Conservation (phyloP, 352 stramenopile species). For the Lagenidium giganteum region DNA sequence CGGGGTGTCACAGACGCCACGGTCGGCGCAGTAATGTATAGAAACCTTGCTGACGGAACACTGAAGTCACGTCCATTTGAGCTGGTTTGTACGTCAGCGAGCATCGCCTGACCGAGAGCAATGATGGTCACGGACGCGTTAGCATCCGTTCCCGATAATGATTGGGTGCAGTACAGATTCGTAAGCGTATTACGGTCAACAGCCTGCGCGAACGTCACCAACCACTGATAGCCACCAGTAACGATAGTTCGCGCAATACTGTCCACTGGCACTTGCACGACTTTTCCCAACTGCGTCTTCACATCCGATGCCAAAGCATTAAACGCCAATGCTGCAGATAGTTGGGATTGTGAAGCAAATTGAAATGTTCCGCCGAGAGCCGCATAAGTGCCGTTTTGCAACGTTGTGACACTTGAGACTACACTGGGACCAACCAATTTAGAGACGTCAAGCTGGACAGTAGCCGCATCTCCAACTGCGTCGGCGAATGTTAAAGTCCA, state of each 20-base stretch:
- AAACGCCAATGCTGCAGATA: slow-evolving; percentile 1
- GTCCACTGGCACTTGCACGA: slow-evolving; percentile 6
- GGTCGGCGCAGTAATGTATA: slow-evolving; percentile 32
- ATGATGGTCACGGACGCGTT: slow-evolving; percentile 9
- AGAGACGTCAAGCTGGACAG: slow-evolving; percentile 13
- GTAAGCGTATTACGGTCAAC: slow-evolving; percentile 3
- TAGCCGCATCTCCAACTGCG: slow-evolving; percentile 13
- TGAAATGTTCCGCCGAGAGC: slow-evolving; percentile 19
- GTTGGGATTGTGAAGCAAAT: slow-evolving; percentile 4
- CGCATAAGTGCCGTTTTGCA: slow-evolving; percentile 25
- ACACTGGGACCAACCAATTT: slow-evolving; percentile 19
- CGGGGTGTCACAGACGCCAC: slow-evolving; percentile 29
- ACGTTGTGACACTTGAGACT: slow-evolving; percentile 5
- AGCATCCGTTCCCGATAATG: slow-evolving; percentile 17
- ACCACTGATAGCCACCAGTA: slow-evolving; percentile 11
- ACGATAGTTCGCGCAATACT: background rate
- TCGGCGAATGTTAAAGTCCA: slow-evolving; percentile 13
- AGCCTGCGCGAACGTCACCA: slow-evolving; percentile 14
- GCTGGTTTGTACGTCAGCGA: slow-evolving; percentile 21
- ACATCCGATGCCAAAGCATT: slow-evolving; percentile 7
- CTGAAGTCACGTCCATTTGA: slow-evolving; percentile 36
- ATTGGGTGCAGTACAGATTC: slow-evolving; percentile 5
- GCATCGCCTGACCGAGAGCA: slow-evolving; percentile 15
- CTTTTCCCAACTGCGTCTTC: slow-evolving; percentile 11
- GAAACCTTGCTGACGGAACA: slow-evolving; percentile 24